phyloP scores from a whole-genome alignment of 306 rosid genomes.

The Dryas octopetala region DNA sequence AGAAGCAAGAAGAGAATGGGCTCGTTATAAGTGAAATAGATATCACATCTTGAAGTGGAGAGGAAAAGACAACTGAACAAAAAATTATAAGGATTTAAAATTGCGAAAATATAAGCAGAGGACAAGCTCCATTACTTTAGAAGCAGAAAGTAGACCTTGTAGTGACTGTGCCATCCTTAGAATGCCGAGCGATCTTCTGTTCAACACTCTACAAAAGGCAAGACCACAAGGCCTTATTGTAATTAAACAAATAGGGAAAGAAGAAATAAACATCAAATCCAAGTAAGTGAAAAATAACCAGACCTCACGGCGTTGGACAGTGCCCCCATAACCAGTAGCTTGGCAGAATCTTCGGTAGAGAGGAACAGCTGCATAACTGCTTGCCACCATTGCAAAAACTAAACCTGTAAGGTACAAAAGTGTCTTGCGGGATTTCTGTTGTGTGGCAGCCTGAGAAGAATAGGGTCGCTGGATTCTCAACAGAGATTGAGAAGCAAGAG shows the following conservation, averaged over 20 bases:
- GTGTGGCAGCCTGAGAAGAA: slow-evolving; percentile 47
- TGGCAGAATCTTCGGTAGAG: slow-evolving; percentile 91
- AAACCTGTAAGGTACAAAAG: slow-evolving; percentile 64
- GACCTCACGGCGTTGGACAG: slow-evolving; percentile 86
- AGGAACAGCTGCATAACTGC: slow-evolving; percentile 88
- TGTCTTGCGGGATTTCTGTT: slow-evolving; percentile 72
- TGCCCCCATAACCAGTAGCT: slow-evolving; percentile 97
- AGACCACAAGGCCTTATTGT: slow-evolving; percentile 4
- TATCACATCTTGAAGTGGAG: too few species aligned
- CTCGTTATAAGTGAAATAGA: too few species aligned
- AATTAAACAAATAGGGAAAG: slow-evolving; percentile 3
- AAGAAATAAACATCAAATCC: not conserved
- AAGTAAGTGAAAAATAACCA: slow-evolving; percentile 13
- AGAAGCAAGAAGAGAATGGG: too few species aligned
- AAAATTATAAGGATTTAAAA: too few species aligned
- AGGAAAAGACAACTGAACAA: too few species aligned
- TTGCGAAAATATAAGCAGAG: not conserved
- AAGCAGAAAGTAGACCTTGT: slow-evolving; percentile 50
- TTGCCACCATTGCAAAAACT: slow-evolving; percentile 86
- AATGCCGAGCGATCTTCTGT: slow-evolving; percentile 90
- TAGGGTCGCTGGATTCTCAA: slow-evolving; percentile 47
- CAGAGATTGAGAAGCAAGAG: slow-evolving; percentile 42
- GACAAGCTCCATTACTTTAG: slow-evolving; percentile 8
- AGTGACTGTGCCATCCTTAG: slow-evolving; percentile 58
- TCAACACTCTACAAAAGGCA: slow-evolving; percentile 67